Base-by-base conservation (phyloP, 2,329 filamentous ascomycete genomes). In the Chaetomium strumarium region DNA sequence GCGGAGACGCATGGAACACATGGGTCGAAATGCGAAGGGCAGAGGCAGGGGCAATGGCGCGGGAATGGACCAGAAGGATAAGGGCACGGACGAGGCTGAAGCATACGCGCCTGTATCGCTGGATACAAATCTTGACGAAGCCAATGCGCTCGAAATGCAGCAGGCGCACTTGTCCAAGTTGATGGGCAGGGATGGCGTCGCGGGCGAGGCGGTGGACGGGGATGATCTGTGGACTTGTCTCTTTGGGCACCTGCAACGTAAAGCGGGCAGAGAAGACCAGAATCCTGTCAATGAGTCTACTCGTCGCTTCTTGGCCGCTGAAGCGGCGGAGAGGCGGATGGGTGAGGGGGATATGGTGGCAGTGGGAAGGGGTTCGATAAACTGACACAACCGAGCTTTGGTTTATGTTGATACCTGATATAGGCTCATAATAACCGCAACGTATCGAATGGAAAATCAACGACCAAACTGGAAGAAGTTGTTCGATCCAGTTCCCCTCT, bases 181-280 rank as follows among this genome's bases (percentile, higher is more conserved):
- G 52, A 81, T 96, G 70, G 80, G 78, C 37, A 85, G 84, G 58
- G 81, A 83, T 24, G 80, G 79, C 51, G 77, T 80, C 2, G 85
- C 85, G 0, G 92, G 92, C 0, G 93, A 97, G 69, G 74, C 88
- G 52, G 88, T 97, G 3, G 77, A 81, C 41, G 80, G 86, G 57
- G 79, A 83, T 12, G 92, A 96, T 66, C 65, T 97, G 40, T 96
- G 91, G 92, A 81, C 83, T 57, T 97, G 92, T 68, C 71, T 96
- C 1, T 96, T 96, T 74, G 87, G 88, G 0, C 69, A 73, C 34
- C 69, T 53, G 38, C 46, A 45, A 36, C 14, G 38, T 5, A 67
- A 54, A 50, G 4, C 53, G 58, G 46, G 19, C 17, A 49, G 52
- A 5, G 67, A 69, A 31, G 64, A 59, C 3, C 60, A 62, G 12